phyloP scores from a whole-genome alignment of 139 green algal genomes.

The Chlamydomonas sp. region DNA sequence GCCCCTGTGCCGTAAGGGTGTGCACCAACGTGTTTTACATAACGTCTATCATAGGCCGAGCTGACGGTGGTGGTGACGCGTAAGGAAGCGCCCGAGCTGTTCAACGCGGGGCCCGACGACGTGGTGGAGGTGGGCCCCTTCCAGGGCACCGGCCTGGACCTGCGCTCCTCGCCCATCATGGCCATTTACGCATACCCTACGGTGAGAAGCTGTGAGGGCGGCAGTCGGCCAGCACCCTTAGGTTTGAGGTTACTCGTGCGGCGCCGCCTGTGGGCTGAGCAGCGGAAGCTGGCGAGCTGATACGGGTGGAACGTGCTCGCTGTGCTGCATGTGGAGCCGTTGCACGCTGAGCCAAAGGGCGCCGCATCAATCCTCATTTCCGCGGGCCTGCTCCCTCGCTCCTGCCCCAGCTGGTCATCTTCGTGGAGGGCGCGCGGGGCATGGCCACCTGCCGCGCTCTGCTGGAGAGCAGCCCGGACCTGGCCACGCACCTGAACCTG shows the following conservation, averaged over 20 bases:
- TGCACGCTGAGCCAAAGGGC: no score
- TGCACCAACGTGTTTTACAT: background rate
- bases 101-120: slow-evolving; percentile 59
- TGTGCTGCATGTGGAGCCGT: no score
- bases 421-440: slow-evolving; percentile 50
- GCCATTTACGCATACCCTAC: slow-evolving; percentile 76
- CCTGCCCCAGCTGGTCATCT: slow-evolving; percentile 47
- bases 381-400: background rate
- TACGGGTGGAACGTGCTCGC: no score
- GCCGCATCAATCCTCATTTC: no score
- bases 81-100: slow-evolving; percentile 74
- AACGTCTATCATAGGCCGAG: slow-evolving; percentile 26
- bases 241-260: no score
- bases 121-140: slow-evolving; percentile 81
- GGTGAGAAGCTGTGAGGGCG: slow-evolving; percentile 21
- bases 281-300: no score
- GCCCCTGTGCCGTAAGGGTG: no score
- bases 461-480: slow-evolving; percentile 64
- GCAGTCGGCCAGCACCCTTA: no score
- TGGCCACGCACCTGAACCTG: slow-evolving; percentile 60
- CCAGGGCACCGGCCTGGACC: slow-evolving; percentile 67
- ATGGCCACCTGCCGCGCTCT: slow-evolving; percentile 76
- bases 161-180: slow-evolving; percentile 60
- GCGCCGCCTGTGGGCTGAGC: no score
- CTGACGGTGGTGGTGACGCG: slow-evolving; percentile 68